A percentile compares a stretch with the other conserved stretches of the same genome.
Conservation (phyloP, 106 monocot species). For the Vanilla planifolia region DNA sequence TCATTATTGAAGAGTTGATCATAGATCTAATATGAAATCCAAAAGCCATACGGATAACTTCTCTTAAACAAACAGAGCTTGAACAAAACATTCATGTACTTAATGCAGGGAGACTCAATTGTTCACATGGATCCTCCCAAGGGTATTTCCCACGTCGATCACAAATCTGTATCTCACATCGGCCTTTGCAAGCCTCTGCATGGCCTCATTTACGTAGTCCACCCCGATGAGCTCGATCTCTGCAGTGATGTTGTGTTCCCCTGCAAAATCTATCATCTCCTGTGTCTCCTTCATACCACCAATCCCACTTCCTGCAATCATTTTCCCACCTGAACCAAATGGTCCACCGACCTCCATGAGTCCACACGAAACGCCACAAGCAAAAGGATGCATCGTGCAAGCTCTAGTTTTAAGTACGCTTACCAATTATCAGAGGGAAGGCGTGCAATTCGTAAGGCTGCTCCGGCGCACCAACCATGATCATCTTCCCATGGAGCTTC, state of each 20-base stretch:
- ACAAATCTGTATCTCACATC: conserved; percentile 70
- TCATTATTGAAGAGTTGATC: too few species aligned
- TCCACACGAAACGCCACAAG: too few species aligned
- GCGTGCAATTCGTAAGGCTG: conserved; percentile 59
- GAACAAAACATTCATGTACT: too few species aligned
- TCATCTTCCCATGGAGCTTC: conserved; percentile 66
- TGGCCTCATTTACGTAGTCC: conserved; percentile 50
- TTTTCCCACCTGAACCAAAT: conserved; percentile 46
- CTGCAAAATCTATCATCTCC: conserved; percentile 78
- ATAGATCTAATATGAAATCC: too few species aligned
- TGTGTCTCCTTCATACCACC: conserved; percentile 67
- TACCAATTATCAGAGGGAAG: conserved; percentile 50
- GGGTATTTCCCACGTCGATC: conserved; percentile 43
- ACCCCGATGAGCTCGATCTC: conserved; percentile 51
- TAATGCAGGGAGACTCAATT: too few species aligned
- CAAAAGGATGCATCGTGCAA: too few species aligned
- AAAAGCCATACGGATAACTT: too few species aligned
- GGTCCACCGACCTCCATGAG: too few species aligned
- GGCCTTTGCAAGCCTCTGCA: conserved; percentile 39
- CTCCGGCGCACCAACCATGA: conserved; percentile 61
- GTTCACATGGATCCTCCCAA: too few species aligned
- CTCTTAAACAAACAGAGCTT: too few species aligned
- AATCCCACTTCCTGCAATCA: conserved; percentile 43
- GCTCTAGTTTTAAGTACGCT: background rate
- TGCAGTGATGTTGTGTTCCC: conserved; percentile 42